Conservation (phyloP, 179 eudicot species). For the Actinidia arguta region DNA sequence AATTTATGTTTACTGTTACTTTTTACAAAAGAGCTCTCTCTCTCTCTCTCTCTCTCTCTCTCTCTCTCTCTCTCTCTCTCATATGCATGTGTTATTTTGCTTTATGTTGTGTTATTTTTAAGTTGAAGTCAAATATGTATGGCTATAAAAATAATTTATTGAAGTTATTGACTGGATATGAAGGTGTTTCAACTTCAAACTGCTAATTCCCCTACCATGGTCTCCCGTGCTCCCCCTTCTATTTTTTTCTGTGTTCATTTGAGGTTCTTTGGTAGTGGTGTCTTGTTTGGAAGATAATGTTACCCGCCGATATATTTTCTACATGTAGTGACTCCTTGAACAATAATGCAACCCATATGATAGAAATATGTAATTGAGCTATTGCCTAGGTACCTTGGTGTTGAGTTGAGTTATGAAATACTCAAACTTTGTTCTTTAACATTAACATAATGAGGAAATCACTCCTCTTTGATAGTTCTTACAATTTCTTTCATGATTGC, state of each 20-base stretch:
- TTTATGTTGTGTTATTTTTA: background rate
- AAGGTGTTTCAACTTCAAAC: background rate
- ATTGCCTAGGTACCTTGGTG: background rate
- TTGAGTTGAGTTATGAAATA: background rate
- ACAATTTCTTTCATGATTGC: background rate
- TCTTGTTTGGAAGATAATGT: background rate
- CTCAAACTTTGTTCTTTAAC: background rate
- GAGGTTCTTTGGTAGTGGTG: background rate
- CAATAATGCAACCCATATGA: background rate
- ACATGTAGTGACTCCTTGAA: slow-evolving; percentile 9
- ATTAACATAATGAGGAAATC: background rate
- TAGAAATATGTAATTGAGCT: background rate
- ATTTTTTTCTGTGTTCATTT: background rate
- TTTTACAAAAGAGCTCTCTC: background rate
- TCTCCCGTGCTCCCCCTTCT: background rate
- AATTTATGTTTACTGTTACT: background rate
- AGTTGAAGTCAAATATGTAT: background rate
- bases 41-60: slow-evolving; percentile 1
- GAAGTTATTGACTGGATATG: background rate
- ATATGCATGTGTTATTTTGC: background rate
- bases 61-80: slow-evolving; percentile 10
- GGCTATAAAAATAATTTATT: background rate
- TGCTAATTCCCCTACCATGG: background rate
- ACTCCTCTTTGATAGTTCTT: background rate
- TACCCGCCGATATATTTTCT: background rate